Conservation (phyloP, 2,329 filamentous ascomycete genomes). For the Cladosporium colombiae region DNA sequence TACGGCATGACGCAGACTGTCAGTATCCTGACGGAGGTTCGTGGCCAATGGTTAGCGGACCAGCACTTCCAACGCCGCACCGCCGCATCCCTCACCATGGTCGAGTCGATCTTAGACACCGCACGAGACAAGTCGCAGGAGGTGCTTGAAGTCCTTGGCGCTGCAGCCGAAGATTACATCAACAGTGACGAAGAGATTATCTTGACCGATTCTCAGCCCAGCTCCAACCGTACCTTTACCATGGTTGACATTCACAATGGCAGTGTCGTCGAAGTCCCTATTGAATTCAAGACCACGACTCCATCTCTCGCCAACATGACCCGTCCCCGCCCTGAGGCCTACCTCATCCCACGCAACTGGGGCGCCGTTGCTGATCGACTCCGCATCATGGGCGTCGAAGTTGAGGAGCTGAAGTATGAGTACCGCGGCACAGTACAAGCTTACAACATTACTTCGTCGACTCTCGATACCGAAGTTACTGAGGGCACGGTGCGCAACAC, state of each 20-base stretch:
- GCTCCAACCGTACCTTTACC: constrained; percentile 26
- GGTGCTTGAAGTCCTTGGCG: constrained; percentile 28
- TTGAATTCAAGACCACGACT: constrained; percentile 25
- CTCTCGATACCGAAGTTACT: constrained; percentile 25
- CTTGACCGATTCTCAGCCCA: constrained; percentile 24
- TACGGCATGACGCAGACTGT: constrained; percentile 25
- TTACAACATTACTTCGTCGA: constrained; percentile 26
- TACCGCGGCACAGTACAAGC: constrained; percentile 30
- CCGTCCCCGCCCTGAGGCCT: constrained; percentile 28
- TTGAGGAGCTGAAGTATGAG: constrained; percentile 27
- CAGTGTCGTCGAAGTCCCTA: constrained; percentile 22
- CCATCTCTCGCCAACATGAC: constrained; percentile 27
- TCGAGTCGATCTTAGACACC: constrained; percentile 23
- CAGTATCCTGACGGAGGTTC: constrained; percentile 25
- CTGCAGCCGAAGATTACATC: constrained; percentile 27
- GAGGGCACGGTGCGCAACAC: constrained; percentile 30
- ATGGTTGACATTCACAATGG: constrained; percentile 27
- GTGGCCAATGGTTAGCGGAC: constrained; percentile 26
- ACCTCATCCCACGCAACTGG: constrained; percentile 33
- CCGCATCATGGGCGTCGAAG: constrained; percentile 29
- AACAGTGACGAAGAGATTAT: constrained; percentile 28
- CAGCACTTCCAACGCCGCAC: constrained; percentile 28
- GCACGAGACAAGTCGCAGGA: constrained; percentile 22
- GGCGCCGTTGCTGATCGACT: constrained; percentile 27
- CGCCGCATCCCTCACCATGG: constrained; percentile 24